Percentiles rank a stretch among this genome's conserved stretches.
These are phyloP conservation scores for Lipomyces sp. DNA, from an alignment of 805 yeast genomes.

Conservation along the genomic window DNA sequence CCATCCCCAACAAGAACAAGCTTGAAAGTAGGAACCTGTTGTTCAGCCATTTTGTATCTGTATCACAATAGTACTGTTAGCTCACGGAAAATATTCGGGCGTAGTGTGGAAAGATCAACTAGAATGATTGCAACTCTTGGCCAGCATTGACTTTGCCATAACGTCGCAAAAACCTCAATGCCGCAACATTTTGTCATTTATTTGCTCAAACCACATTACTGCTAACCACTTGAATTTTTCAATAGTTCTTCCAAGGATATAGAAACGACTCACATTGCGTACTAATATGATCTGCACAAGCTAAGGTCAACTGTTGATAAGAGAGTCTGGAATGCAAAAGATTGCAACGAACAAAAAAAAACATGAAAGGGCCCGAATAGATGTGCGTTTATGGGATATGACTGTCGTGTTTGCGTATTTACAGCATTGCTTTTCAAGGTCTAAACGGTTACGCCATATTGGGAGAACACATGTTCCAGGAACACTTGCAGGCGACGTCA, in stretches of 20 bases:
- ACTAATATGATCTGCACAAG: neutral
- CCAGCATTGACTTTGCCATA: neutral
- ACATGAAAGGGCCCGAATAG: neutral
- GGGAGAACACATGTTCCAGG: neutral
- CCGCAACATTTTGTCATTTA: neutral
- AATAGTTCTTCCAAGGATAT: neutral
- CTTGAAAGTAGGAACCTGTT: conserved; percentile 89
- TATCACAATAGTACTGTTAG: neutral
- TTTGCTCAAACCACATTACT: neutral
- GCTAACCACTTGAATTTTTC: neutral
- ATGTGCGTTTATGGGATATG: neutral
- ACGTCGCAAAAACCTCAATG: neutral
- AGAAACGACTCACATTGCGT: neutral
- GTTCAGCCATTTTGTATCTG: conserved; percentile 32
- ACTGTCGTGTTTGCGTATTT: neutral
- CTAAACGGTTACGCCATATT: neutral
- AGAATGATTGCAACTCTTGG: neutral
- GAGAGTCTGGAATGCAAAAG: conserved; percentile 15
- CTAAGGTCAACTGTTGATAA: conserved; percentile 3
- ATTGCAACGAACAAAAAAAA: conserved; percentile 26
- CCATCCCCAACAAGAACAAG: conserved; percentile 99
- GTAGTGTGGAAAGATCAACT: neutral
- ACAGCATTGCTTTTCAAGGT: neutral
- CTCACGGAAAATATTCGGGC: neutral
- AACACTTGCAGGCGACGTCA: neutral